These are phyloP conservation scores for Capsaspora owczarzaki DNA, from an alignment of 78 protist genomes.

Conservation along the genomic window DNA sequence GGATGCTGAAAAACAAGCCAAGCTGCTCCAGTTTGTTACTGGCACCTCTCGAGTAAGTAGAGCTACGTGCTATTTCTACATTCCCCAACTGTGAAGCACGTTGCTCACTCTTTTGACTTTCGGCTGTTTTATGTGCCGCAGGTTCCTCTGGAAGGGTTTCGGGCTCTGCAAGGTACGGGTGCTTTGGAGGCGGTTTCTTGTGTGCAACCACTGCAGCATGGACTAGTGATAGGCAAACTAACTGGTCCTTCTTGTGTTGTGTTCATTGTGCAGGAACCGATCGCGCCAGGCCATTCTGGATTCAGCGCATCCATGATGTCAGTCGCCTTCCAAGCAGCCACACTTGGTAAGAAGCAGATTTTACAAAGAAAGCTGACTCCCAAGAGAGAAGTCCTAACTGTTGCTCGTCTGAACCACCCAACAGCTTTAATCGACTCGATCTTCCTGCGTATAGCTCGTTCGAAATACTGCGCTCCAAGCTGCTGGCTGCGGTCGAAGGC, in stretches of 20 bases:
- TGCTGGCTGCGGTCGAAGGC: constrained; percentile 42
- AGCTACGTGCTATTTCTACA: too few species aligned
- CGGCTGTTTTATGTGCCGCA: too few species aligned
- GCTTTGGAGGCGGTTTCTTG: too few species aligned
- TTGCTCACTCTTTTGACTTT: too few species aligned
- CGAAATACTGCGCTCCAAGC: constrained; percentile 26
- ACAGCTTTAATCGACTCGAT: constrained; percentile 48
- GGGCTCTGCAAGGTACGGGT: background rate
- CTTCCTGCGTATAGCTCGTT: constrained; percentile 1
- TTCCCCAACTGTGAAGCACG: too few species aligned
- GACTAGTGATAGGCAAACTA: too few species aligned
- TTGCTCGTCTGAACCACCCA: too few species aligned
- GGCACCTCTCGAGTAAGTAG: background rate
- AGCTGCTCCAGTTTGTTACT: background rate
- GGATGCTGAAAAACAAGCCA: background rate
- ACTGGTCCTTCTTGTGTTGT: too few species aligned
- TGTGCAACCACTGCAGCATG: too few species aligned
- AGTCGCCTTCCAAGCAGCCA: background rate
- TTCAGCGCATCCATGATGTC: background rate
- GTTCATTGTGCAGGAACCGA: too few species aligned
- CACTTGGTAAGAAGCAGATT: background rate
- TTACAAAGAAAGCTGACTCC: too few species aligned
- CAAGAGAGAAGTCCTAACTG: too few species aligned
- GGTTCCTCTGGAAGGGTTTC: background rate
- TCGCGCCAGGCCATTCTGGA: background rate